A percentile compares a stretch with the other conserved stretches of the same genome.
Conservation (phyloP, 2,329 filamentous ascomycete genomes). For the Penicillium sp. region DNA sequence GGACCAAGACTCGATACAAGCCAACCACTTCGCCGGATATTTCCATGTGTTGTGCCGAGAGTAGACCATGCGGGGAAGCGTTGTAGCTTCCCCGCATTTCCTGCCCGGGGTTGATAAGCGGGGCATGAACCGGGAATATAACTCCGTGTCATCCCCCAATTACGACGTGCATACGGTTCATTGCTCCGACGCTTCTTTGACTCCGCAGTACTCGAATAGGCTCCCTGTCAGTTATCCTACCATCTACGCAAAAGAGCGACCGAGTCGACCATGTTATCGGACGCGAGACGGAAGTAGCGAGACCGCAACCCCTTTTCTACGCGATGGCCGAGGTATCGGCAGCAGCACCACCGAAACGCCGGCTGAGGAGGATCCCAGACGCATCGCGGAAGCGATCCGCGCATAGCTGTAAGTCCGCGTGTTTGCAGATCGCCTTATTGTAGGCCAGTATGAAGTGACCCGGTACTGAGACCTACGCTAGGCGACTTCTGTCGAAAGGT, state of each 20-base stretch:
- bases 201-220: slow-evolving; percentile 1
- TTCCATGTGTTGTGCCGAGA: too few species aligned
- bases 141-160: neutral
- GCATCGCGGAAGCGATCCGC: slow-evolving; percentile 6
- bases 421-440: neutral
- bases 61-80: too few species aligned
- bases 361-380: slow-evolving; percentile 4
- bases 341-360: slow-evolving; percentile 1
- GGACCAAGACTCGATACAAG: too few species aligned
- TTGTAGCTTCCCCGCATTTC: too few species aligned
- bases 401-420: slow-evolving; percentile 6
- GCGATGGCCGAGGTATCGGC: slow-evolving; percentile 3
- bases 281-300: too few species aligned
- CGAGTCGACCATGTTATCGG: too few species aligned
- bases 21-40: too few species aligned
- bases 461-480: neutral
- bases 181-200: slow-evolving; percentile 6
- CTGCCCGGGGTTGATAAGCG: neutral
- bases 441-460: too few species aligned
- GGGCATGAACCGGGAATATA: slow-evolving; percentile 3
- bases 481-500: slow-evolving; percentile 36
- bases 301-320: neutral
- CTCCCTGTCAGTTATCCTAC: too few species aligned
- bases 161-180: too few species aligned
- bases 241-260: too few species aligned